Evolutionary conservation across 345 rosid species (phyloP).

Genomic region (Durio zibethinus): DNA sequence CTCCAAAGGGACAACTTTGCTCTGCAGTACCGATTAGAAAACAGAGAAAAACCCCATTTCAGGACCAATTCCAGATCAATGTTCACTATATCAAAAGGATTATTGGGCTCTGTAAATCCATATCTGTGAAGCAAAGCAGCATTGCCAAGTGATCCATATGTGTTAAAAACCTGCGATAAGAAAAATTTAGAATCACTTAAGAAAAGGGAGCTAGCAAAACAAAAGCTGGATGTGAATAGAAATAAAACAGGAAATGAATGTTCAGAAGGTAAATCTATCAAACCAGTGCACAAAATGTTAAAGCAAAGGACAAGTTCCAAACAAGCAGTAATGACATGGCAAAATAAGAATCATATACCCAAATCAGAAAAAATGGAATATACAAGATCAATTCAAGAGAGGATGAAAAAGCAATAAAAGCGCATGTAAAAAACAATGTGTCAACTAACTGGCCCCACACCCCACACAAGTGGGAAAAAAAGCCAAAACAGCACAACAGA

Average conservation of each 20-base stretch:
- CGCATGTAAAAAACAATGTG: background rate
- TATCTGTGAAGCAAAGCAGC: conserved; percentile 93
- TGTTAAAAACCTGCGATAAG: conserved; percentile 61
- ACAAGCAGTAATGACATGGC: background rate
- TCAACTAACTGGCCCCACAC: too few species aligned
- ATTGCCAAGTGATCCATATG: conserved; percentile 76
- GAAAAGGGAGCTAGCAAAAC: conserved; percentile 9
- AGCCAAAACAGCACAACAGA: background rate
- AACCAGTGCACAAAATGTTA: background rate
- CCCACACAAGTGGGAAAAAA: too few species aligned
- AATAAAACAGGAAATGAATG: background rate
- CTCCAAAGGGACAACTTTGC: conserved; percentile 70
- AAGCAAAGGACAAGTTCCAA: background rate
- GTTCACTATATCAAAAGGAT: conserved; percentile 71
- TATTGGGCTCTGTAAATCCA: conserved; percentile 78
- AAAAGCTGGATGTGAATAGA: conserved; percentile 7
- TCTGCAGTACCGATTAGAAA: conserved; percentile 57
- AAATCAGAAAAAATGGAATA: background rate
- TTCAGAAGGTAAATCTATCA: background rate
- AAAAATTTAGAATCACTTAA: background rate
- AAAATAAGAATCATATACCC: background rate
- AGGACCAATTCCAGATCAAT: conserved; percentile 78
- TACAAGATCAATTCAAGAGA: background rate
- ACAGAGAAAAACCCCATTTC: conserved; percentile 57
- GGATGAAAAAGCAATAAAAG: background rate